phyloP scores from a whole-genome alignment of 176 grass and related monocot species.

The Stipa capillata region DNA sequence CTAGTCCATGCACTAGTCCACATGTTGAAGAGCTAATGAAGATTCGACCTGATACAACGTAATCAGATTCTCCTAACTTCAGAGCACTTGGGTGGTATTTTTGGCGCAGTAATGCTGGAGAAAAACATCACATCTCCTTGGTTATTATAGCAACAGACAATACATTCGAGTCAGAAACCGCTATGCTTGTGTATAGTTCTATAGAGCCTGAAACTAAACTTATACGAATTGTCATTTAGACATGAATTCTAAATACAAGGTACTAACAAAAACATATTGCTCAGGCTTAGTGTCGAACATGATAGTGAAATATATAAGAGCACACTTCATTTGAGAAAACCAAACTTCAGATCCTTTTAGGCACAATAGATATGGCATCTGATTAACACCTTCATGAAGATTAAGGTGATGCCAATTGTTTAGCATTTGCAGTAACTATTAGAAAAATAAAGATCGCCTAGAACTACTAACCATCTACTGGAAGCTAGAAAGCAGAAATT shows the following conservation, averaged over 20 bases:
- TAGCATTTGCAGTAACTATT: too few relatives aligned
- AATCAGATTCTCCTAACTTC: constrained; percentile 78
- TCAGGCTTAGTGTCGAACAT: too few relatives aligned
- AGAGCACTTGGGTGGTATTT: constrained; percentile 75
- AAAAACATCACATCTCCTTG: neutral
- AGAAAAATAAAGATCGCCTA: neutral
- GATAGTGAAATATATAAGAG: too few relatives aligned
- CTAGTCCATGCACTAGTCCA: too few relatives aligned
- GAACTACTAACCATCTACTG: neutral
- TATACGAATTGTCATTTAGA: too few relatives aligned
- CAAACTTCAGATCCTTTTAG: too few relatives aligned
- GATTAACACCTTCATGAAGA: too few relatives aligned
- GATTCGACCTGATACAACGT: constrained; percentile 63
- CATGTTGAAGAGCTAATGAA: constrained; percentile 3
- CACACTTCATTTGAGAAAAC: too few relatives aligned
- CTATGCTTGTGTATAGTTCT: neutral
- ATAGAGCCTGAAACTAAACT: neutral
- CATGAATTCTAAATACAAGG: too few relatives aligned
- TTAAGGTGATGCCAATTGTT: too few relatives aligned
- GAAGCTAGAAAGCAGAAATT: neutral
- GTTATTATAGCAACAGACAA: constrained; percentile 2
- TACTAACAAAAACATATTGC: too few relatives aligned
- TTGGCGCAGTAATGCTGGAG: constrained; percentile 81
- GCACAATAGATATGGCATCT: too few relatives aligned
- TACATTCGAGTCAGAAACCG: neutral